These are phyloP conservation scores for Sequoia sempervirens DNA, from an alignment of 75 land plant species.

Conservation along the genomic window DNA sequence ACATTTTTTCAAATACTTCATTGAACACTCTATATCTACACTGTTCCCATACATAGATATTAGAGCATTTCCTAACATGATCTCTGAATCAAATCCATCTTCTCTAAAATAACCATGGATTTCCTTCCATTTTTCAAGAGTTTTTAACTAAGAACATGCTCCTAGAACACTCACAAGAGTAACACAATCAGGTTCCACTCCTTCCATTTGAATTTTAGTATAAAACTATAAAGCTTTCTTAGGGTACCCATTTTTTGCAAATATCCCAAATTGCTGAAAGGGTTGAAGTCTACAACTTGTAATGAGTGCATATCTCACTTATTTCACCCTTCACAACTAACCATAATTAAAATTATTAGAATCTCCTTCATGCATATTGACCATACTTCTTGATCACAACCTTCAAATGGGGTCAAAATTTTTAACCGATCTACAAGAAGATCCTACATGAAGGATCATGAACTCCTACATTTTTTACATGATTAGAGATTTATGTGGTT, in stretches of 20 bases:
- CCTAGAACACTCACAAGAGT: conserved; percentile 21
- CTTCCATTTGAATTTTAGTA: conserved; percentile 3
- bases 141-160: conserved; percentile 13
- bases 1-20: conserved; percentile 33
- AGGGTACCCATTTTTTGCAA: conserved; percentile 7
- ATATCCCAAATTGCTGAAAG: too few species aligned
- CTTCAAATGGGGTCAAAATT: too few species aligned
- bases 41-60: conserved; percentile 69
- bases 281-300: too few species aligned
- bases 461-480: too few species aligned
- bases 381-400: too few species aligned
- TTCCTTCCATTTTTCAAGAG: conserved; percentile 24
- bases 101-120: conserved; percentile 34
- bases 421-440: too few species aligned
- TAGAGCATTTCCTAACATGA: conserved; percentile 39
- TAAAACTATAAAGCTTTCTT: conserved; percentile 8
- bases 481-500: too few species aligned
- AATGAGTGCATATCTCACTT: too few species aligned
- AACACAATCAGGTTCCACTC: conserved; percentile 14
- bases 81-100: conserved; percentile 22
- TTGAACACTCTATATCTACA: conserved; percentile 22
- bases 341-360: too few species aligned
- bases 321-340: too few species aligned
- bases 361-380: too few species aligned
- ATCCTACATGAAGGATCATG: too few species aligned